Percentiles rank a stretch among this genome's conserved stretches.
Conservation (phyloP, 768 basidiomycete species). For the Boletellus ananas region DNA sequence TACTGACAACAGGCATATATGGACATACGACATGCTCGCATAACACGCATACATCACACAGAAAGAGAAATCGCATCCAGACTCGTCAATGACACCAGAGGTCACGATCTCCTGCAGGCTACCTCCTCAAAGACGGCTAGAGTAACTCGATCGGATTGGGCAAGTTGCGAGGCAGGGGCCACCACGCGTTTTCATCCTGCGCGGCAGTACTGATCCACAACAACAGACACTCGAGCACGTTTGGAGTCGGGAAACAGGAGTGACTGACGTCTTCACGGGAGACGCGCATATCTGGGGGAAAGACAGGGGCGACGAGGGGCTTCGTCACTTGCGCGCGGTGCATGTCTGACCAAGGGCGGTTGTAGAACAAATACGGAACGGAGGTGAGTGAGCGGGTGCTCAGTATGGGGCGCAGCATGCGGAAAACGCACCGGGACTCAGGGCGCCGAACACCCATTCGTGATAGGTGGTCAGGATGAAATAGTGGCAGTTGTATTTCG, state of each 20-base stretch:
- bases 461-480: constrained; percentile 18
- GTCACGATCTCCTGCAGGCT: too few species aligned
- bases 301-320: constrained; percentile 9
- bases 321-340: constrained; percentile 8
- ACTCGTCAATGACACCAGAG: too few species aligned
- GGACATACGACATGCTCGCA: too few species aligned
- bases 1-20: too few species aligned
- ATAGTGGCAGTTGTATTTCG: constrained; percentile 5
- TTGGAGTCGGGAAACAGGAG: not conserved
- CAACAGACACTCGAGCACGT: constrained; percentile 8
- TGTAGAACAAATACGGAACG: not conserved
- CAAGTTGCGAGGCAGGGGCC: not conserved
- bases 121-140: not conserved
- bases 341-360: not conserved
- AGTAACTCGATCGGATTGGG: not conserved
- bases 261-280: not conserved
- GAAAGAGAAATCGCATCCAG: not conserved
- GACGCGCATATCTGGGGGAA: not conserved
- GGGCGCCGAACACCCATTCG: constrained; percentile 12
- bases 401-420: not conserved
- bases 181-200: not conserved
- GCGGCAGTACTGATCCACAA: constrained; percentile 10
- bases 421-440: constrained; percentile 6
- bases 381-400: too few species aligned
- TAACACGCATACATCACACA: too few species aligned